Base-by-base conservation (phyloP, 805 yeast genomes). In the Candida wancherniae region DNA sequence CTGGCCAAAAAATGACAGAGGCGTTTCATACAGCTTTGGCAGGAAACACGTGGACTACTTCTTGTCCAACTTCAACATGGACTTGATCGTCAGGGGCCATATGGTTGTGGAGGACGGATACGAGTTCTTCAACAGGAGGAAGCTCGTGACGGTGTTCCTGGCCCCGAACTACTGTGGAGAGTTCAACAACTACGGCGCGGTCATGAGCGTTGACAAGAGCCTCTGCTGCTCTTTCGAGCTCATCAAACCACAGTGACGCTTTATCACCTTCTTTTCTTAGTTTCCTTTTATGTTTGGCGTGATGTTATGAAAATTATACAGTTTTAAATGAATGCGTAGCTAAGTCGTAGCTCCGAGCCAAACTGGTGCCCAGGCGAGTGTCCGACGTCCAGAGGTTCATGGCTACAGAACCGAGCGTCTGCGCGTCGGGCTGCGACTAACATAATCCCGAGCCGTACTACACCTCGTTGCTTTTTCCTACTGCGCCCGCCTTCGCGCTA, bases 51-150 rank as follows among this genome's bases (percentile, higher is more conserved):
- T 83, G n/a, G 80, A 77, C 45, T 67, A 71, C 42, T 84, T 84
- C 50, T 73, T 80, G 46, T 60, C 70, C 29, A 65, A 66, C 22
- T 82, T 83, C 53, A 75, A 78, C 33, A 77, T 84, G 58, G 94
- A 84, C 57, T 60, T 84, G 51, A 75, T 84, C 40, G 84, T 82
- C 26, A 63, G 94, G 48, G 94, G 90, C 6, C 94, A 84, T 53
- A 84, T 84, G 94, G 92, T 84, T 26, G 94, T 84, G 22, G 90
- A 84, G 53, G 90, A 84, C 51, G 94, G 94, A 3, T 84, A 84
- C 51, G 92, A 84, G 52, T 84, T 84, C 52, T 84, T 80, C 54
- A 79, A 78, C 38, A 78, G 75, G 49, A 63, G 85, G 47, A 77
- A 77, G 51, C 61, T 84, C 34, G 92, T 84, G 1, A 84, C 94